These are phyloP conservation scores for Cudoniella acicularis DNA, from an alignment of 495 filamentous ascomycete species.

Conservation along the genomic window DNA sequence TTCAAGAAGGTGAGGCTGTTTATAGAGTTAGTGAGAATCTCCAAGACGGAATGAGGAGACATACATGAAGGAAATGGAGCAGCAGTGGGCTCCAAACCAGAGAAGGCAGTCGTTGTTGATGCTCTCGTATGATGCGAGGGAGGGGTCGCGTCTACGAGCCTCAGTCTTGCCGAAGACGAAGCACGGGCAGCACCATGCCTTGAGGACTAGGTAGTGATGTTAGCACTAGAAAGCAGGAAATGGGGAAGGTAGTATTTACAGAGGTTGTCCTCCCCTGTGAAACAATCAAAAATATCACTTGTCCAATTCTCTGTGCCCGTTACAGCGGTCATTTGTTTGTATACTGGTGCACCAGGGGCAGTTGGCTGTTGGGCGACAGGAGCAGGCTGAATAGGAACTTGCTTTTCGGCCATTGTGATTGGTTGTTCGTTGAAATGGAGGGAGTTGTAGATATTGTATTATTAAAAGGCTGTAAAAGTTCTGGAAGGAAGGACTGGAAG, in stretches of 20 bases:
- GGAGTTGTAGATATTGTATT: background rate
- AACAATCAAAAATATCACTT: constrained; percentile 34
- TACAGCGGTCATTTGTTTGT: constrained; percentile 5
- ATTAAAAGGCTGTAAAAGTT: background rate
- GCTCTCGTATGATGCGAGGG: constrained; percentile 38
- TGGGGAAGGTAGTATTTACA: constrained; percentile 9
- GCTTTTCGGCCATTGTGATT: background rate
- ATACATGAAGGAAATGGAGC: constrained; percentile 39
- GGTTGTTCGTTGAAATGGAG: background rate
- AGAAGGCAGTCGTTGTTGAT: constrained; percentile 40
- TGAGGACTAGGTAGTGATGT: constrained; percentile 30
- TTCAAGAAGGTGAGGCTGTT: constrained; percentile 42
- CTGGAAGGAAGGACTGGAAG: background rate
- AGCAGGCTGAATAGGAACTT: no score
- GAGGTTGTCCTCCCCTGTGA: constrained; percentile 28
- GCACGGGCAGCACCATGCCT: constrained; percentile 49
- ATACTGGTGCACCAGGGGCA: constrained; percentile 1
- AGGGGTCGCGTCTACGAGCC: constrained; percentile 41
- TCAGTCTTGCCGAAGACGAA: constrained; percentile 49
- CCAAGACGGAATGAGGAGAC: constrained; percentile 13
- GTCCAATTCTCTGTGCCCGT: constrained; percentile 32
- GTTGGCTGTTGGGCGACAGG: constrained; percentile 6
- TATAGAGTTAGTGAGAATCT: constrained; percentile 17
- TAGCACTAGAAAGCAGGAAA: background rate
- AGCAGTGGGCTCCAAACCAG: constrained; percentile 6